A percentile compares a stretch with the other conserved stretches of the same genome.
Conservation (phyloP, 106 monocot genomes). For the Posidonia australis region DNA sequence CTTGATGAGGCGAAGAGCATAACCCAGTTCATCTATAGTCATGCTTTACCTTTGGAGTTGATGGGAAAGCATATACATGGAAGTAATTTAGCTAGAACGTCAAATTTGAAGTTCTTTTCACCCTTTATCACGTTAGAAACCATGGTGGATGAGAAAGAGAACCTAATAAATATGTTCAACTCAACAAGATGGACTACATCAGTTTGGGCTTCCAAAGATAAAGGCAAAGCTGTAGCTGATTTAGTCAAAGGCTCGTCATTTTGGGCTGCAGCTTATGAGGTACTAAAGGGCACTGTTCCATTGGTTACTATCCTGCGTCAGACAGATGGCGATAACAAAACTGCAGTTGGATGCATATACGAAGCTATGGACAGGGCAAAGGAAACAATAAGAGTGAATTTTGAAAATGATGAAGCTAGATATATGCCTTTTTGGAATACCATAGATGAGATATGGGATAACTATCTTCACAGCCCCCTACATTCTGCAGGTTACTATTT, state of each 20-base stretch:
- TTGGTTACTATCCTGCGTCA: slow-evolving; percentile 35
- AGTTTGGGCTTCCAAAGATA: slow-evolving; percentile 32
- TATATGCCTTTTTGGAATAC: slow-evolving; percentile 39
- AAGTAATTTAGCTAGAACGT: slow-evolving; percentile 28
- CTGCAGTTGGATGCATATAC: slow-evolving; percentile 63
- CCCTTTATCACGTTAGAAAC: slow-evolving; percentile 45
- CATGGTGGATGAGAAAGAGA: slow-evolving; percentile 45
- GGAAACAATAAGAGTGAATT: slow-evolving; percentile 38
- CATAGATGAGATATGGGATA: slow-evolving; percentile 71
- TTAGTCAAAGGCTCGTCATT: slow-evolving; percentile 37
- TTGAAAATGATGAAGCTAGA: slow-evolving; percentile 34
- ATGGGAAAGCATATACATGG: slow-evolving; percentile 36
- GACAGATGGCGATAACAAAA: slow-evolving; percentile 27
- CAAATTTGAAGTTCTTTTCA: slow-evolving; percentile 36
- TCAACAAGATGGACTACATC: slow-evolving; percentile 36
- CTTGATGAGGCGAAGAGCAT: slow-evolving; percentile 37
- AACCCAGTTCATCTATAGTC: slow-evolving; percentile 54
- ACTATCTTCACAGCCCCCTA: slow-evolving; percentile 56
- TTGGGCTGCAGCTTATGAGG: slow-evolving; percentile 47
- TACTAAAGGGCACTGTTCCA: slow-evolving; percentile 47
- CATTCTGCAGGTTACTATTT: slow-evolving; percentile 70
- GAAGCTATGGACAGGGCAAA: slow-evolving; percentile 76
- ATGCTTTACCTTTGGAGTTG: slow-evolving; percentile 33
- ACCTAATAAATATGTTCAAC: slow-evolving; percentile 44
- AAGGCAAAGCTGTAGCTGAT: slow-evolving; percentile 27